Evolutionary conservation across 768 basidiomycete species (phyloP).

Genomic region (Naganishia onofrii): DNA sequence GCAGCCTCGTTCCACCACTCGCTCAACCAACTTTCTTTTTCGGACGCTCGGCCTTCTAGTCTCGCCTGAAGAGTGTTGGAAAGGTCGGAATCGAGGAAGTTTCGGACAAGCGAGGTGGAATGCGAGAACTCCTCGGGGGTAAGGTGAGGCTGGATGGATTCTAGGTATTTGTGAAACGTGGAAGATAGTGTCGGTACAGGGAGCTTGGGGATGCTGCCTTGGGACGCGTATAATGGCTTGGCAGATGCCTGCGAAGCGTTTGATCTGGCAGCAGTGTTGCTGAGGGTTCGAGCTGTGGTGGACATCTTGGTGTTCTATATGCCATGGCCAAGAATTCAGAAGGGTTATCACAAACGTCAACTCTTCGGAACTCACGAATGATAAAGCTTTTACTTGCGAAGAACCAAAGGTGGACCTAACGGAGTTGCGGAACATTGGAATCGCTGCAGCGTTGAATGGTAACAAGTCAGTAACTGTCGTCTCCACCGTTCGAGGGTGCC

Average conservation of each 20-base stretch:
- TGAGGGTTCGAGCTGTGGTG: slow-evolving; percentile 2
- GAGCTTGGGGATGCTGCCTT: slow-evolving; percentile 65
- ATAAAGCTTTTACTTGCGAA: slow-evolving; percentile 8
- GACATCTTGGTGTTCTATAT: slow-evolving; percentile 21
- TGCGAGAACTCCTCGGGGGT: slow-evolving; percentile 62
- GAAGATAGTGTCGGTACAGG: slow-evolving; percentile 81
- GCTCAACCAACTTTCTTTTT: slow-evolving; percentile 75
- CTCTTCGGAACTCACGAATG: slow-evolving; percentile 2
- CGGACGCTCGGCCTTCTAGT: slow-evolving; percentile 68
- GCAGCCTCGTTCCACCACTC: slow-evolving; percentile 99
- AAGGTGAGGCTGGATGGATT: slow-evolving; percentile 74
- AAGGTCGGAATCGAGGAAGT: slow-evolving; percentile 69
- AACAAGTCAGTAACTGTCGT: not conserved
- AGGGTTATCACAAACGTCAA: not conserved
- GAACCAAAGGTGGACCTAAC: slow-evolving; percentile 18
- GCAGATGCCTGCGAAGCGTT: slow-evolving; percentile 7
- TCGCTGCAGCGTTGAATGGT: not conserved
- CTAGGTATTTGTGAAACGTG: slow-evolving; percentile 83
- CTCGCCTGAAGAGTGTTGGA: slow-evolving; percentile 72
- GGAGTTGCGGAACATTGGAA: slow-evolving; percentile 21
- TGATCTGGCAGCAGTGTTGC: slow-evolving; percentile 18
- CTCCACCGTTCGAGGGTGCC: not conserved
- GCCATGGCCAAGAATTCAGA: not conserved
- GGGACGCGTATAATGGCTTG: slow-evolving; percentile 65
- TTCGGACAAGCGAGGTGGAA: slow-evolving; percentile 62